These are phyloP conservation scores for Pestalotiopsis sp. DNA, from an alignment of 2,329 filamentous ascomycete genomes.

Conservation along the genomic window DNA sequence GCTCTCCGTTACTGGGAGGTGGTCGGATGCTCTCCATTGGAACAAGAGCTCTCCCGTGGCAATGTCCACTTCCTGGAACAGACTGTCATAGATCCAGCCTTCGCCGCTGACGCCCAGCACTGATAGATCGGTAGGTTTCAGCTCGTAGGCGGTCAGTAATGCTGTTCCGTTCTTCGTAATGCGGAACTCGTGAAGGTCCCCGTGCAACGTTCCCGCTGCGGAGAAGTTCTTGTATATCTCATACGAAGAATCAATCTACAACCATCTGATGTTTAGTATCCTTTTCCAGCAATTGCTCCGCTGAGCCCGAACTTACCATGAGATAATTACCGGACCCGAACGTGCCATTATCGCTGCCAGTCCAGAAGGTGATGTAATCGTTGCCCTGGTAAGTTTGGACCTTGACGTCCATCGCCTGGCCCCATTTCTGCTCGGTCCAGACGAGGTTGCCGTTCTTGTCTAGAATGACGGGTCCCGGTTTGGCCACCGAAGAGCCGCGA, in stretches of 20 bases:
- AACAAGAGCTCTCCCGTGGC: slow-evolving; percentile 44
- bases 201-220: slow-evolving; percentile 28
- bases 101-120: slow-evolving; percentile 22
- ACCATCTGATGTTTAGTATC: not conserved
- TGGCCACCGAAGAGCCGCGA: not conserved
- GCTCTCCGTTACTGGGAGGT: slow-evolving; percentile 30
- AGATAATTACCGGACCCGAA: slow-evolving; percentile 21
- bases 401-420: not conserved
- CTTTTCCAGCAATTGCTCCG: not conserved
- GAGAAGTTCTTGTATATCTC: slow-evolving; percentile 35
- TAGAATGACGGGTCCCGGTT: not conserved
- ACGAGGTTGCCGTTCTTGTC: not conserved
- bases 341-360: slow-evolving; percentile 26
- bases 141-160: slow-evolving; percentile 20
- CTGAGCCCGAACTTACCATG: not conserved
- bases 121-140: slow-evolving; percentile 18
- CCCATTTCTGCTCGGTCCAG: not conserved
- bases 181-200: slow-evolving; percentile 27
- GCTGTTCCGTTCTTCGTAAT: slow-evolving; percentile 19
- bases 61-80: slow-evolving; percentile 40
- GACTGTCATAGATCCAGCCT: slow-evolving; percentile 24
- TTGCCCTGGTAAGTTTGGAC: slow-evolving; percentile 32
- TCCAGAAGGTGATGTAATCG: slow-evolving; percentile 37
- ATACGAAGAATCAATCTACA: slow-evolving; percentile 33
- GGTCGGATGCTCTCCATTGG: slow-evolving; percentile 41